These are phyloP conservation scores for Quercus agrifolia DNA, from an alignment of 306 rosid species.

Conservation along the genomic window DNA sequence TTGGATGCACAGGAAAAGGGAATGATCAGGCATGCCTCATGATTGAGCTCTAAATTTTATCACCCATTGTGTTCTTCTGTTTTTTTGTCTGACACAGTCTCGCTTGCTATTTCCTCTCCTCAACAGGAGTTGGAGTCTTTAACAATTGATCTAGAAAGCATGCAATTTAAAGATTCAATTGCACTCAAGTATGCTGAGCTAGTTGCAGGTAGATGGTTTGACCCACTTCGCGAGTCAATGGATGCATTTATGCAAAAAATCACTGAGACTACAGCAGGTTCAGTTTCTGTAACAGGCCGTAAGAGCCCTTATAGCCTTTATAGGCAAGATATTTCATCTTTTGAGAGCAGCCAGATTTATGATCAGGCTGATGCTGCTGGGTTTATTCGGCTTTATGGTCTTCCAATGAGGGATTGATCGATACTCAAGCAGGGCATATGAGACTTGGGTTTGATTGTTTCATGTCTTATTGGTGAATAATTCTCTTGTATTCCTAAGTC, in stretches of 20 bases:
- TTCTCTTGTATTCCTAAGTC: not conserved
- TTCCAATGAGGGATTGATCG: slow-evolving; percentile 78
- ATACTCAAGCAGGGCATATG: slow-evolving; percentile 62
- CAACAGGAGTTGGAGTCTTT: no score
- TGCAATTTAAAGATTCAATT: no score
- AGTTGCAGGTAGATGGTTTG: slow-evolving; percentile 91
- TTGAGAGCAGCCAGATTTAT: slow-evolving; percentile 37
- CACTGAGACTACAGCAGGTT: slow-evolving; percentile 76
- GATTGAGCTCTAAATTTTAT: no score
- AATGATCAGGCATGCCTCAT: no score
- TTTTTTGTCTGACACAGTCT: no score
- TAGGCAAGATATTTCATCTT: no score
- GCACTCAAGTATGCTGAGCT: no score
- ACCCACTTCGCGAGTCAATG: slow-evolving; percentile 82
- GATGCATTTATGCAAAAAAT: slow-evolving; percentile 91
- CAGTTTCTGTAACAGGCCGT: slow-evolving; percentile 51
- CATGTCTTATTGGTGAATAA: not conserved
- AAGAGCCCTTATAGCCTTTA: no score
- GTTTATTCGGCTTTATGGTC: slow-evolving; percentile 87
- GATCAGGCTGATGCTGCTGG: slow-evolving; percentile 98
- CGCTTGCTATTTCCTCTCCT: no score
- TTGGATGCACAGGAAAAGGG: no score
- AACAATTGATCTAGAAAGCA: no score
- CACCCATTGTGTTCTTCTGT: no score
- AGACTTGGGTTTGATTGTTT: slow-evolving; percentile 4